Evolutionary conservation across 208 protist genomes (phyloP).

Genomic region (Herpetomonas samuelpessoai): DNA sequence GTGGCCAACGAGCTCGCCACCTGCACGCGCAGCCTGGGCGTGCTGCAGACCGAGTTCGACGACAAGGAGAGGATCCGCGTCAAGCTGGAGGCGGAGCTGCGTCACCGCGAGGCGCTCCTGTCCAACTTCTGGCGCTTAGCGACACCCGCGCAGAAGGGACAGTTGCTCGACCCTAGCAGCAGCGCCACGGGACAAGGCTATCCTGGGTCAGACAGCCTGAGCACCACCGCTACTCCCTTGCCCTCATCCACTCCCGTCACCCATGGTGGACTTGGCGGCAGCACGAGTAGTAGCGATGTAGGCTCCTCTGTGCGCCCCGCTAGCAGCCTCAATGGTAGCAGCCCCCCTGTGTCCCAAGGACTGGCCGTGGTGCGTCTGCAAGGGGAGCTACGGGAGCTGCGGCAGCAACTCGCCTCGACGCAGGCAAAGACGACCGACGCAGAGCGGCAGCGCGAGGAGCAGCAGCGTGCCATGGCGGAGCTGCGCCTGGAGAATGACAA

Average conservation of each 20-base stretch:
- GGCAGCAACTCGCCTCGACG: background rate
- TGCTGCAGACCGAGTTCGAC: constrained; percentile 6
- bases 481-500: constrained; percentile 1
- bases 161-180: background rate
- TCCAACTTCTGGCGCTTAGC: background rate
- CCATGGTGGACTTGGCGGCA: no score
- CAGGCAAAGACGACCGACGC: background rate
- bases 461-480: background rate
- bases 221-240: no score
- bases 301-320: no score
- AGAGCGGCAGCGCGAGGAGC: background rate
- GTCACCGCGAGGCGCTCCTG: background rate
- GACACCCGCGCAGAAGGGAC: background rate
- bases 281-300: no score
- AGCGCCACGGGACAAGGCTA: no score
- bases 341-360: no score
- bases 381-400: background rate
- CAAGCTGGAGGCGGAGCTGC: constrained; percentile 6
- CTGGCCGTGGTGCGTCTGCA: background rate
- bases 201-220: no score
- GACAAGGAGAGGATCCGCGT: background rate
- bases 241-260: no score
- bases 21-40: background rate
- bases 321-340: no score
- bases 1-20: constrained; percentile 1